Conservation (phyloP, 495 filamentous ascomycete species). For the Penicillium maclennaniae region DNA sequence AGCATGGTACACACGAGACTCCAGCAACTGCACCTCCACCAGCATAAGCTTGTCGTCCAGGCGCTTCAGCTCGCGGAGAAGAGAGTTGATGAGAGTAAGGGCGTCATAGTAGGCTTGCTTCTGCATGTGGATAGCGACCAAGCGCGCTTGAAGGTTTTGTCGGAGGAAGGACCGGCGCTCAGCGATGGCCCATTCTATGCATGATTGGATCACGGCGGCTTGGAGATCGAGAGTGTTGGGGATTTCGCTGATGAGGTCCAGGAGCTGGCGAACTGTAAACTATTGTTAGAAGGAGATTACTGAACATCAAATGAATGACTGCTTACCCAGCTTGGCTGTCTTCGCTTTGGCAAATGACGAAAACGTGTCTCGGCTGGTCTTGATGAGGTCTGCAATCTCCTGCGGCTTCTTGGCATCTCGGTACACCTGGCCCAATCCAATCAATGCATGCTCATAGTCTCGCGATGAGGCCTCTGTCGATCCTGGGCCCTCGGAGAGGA, state of each 20-base stretch:
- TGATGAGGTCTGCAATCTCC: slow-evolving; percentile 88
- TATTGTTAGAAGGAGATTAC: background rate
- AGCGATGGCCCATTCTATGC: slow-evolving; percentile 97
- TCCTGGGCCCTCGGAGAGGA: slow-evolving; percentile 79
- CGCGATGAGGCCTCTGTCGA: slow-evolving; percentile 77
- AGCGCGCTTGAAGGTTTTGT: slow-evolving; percentile 94
- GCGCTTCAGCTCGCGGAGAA: slow-evolving; percentile 93
- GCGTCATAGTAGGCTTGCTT: slow-evolving; percentile 97
- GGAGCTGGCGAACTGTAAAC: slow-evolving; percentile 80
- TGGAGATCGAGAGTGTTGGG: slow-evolving; percentile 92
- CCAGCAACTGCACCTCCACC: slow-evolving; percentile 97
- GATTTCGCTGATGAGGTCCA: slow-evolving; percentile 91
- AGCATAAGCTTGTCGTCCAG: slow-evolving; percentile 97
- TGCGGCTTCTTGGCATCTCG: slow-evolving; percentile 83
- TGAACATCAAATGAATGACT: background rate
- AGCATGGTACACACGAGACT: slow-evolving; percentile 95
- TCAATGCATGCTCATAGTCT: slow-evolving; percentile 70
- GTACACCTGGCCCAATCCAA: slow-evolving; percentile 87
- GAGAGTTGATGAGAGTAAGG: slow-evolving; percentile 89
- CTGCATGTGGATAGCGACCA: slow-evolving; percentile 90
- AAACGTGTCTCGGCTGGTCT: slow-evolving; percentile 81
- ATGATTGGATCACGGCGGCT: slow-evolving; percentile 89
- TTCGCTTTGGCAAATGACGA: slow-evolving; percentile 98
- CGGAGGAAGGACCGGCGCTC: slow-evolving; percentile 92
- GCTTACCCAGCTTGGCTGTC: slow-evolving; percentile 92